phyloP scores from a whole-genome alignment of 2,329 filamentous ascomycete species.

The Acephala macrosclerotiorum region DNA sequence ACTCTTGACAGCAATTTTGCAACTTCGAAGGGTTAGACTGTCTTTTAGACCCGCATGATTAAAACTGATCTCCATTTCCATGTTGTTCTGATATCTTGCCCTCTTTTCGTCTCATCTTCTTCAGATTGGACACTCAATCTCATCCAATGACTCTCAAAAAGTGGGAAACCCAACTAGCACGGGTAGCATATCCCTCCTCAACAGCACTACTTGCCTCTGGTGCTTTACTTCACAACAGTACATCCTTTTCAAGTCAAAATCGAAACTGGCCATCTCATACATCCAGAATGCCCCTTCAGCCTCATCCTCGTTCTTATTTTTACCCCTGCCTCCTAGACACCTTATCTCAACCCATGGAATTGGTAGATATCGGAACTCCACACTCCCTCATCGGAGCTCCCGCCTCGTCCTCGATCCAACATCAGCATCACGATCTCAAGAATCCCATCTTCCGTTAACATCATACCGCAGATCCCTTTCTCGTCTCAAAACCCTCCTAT shows the following conservation, averaged over 20 bases:
- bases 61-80: no score
- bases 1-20: no score
- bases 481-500: not conserved
- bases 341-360: not conserved
- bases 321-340: not conserved
- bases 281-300: not conserved
- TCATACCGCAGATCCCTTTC: not conserved
- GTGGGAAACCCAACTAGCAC: not conserved
- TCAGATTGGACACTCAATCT: not conserved
- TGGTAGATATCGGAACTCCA: not conserved
- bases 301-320: not conserved
- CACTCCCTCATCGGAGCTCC: not conserved
- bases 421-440: slow-evolving; percentile 2
- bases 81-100: no score
- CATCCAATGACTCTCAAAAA: not conserved
- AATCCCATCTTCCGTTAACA: not conserved
- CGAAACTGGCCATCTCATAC: no score
- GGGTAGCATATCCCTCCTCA: not conserved
- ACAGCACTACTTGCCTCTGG: not conserved
- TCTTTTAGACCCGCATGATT: no score
- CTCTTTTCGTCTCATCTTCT: no score
- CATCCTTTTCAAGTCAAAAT: not conserved
- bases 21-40: no score
- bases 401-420: not conserved
- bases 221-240: not conserved